A percentile compares a stretch with the other conserved stretches of the same genome.
These are phyloP conservation scores for Hortiboletus campestris DNA, from an alignment of 768 basidiomycete species.

Conservation along the genomic window DNA sequence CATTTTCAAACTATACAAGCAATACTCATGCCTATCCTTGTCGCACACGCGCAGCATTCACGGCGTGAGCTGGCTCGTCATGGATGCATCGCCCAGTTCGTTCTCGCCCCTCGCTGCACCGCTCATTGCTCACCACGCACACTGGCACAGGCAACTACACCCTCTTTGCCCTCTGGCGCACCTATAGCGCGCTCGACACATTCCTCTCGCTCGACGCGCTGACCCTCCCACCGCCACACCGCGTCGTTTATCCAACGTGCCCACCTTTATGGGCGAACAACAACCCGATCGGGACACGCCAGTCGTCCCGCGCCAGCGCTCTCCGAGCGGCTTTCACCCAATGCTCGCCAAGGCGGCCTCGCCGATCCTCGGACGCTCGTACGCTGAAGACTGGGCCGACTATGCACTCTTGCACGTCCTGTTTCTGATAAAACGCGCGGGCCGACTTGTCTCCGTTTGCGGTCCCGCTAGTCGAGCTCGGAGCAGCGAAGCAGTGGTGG, in stretches of 20 bases:
- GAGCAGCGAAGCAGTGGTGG: constrained; percentile 63
- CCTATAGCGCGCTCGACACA: constrained; percentile 62
- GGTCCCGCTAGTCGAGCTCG: constrained; percentile 43
- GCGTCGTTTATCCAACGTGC: constrained; percentile 70
- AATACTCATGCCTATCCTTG: background rate
- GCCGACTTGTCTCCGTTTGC: constrained; percentile 30
- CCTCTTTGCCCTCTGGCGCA: constrained; percentile 74
- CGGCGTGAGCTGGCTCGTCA: constrained; percentile 68
- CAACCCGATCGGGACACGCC: constrained; percentile 32
- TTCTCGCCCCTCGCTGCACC: constrained; percentile 5
- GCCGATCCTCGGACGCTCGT: constrained; percentile 65
- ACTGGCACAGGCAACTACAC: constrained; percentile 68
- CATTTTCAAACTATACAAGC: no score
- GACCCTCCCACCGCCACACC: constrained; percentile 61
- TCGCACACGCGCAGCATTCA: constrained; percentile 44
- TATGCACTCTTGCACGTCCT: constrained; percentile 65
- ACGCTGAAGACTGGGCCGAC: constrained; percentile 75
- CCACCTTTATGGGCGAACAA: constrained; percentile 51
- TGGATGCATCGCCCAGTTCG: constrained; percentile 51
- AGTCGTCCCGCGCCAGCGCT: constrained; percentile 40
- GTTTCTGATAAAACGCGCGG: constrained; percentile 62
- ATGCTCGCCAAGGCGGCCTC: constrained; percentile 72
- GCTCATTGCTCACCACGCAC: constrained; percentile 1
- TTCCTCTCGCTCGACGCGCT: constrained; percentile 46
- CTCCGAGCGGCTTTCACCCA: constrained; percentile 68